Base-by-base conservation (phyloP, 2,329 filamentous ascomycete species). In the Macroventuria anomochaeta region DNA sequence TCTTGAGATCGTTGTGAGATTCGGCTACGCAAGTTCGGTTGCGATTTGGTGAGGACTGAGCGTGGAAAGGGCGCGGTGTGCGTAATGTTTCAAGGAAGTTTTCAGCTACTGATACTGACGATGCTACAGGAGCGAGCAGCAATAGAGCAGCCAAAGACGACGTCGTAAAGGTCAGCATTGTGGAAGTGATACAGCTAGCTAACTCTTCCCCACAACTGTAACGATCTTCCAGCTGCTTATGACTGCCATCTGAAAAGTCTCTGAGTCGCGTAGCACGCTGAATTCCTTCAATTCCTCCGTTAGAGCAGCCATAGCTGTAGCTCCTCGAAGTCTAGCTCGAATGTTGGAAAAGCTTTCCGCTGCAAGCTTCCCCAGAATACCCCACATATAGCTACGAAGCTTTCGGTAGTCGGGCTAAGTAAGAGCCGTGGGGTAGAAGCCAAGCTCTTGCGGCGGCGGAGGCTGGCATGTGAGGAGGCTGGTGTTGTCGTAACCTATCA, bases 21-120 rank as follows among this genome's bases (percentile, higher is more conserved):
- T 32, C 46, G 13, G 55, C 60, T 3, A 62, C 31, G 32, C 60
- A 62, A 4, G 60, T 62, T 21, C 58, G 39, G n/a, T 58, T 61
- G 12, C 60, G 48, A 2, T 21, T 7, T 10, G 55, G 58, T 2
- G 58, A 61, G 10, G 37, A 5, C 17, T 31, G 40, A 5, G 59
- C 60, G 23, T 58, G 51, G 26, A 53, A 34, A 1, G 60, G 60
- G 3, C 60, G 57, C 15, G 51, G 50, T 11, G 50, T 55, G 31
- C 57, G 54, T 7, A 62, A 26, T 10, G 53, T 60, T 23, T 40
- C 41, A 4, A 62, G 55, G 20, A 58, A 62, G 25, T 33, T 51
- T 15, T 62, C 57, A 11, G 57, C 39, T 3, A 59, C 54, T 11
- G 51, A 53, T 6, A 52, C 47, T n/a, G 48, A 52, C 5, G 44